Base-by-base conservation (phyloP, 345 rosid genomes). In the Hibiscus mutabilis region DNA sequence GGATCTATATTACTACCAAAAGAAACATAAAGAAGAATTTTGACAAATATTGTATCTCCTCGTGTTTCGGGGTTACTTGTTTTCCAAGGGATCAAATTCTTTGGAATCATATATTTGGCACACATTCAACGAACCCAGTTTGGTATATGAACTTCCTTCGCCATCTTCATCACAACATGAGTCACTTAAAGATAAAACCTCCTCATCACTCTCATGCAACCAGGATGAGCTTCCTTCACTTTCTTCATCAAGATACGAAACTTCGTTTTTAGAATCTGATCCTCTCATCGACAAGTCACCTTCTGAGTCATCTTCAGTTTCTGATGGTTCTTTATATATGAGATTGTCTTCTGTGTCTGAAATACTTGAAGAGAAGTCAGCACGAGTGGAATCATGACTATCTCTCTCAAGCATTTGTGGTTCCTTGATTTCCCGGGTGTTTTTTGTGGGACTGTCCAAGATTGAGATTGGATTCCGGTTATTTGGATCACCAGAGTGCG, bases 401-500 rank as follows among this genome's bases (percentile, higher is more conserved):
- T 70, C 69, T 47, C 53, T 79, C 74, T 68, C 37, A 24, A 19
- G 44, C 72, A 65, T 69, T 71, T 40, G 24, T 33, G 74, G 72
- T 74, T 49, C 72, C 73, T 2, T 27, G 83, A 81, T 74, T 75
- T 21, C 84, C 46, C 49, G 73, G 8, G 74, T 57, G 66, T 74
- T 70, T 53, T 79, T 63, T 0, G 42, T 66, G 16, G 84, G 73
- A 65, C 60, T 46, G 65, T 88, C 91, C 80, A 85, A 73, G 67
- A 84, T 76, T 47, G 88, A 82, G 46, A 82, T 71, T 37, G 91
- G 92, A 79, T 78, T 84, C 73, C 87, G 79, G 40, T 83, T 51
- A 66, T 73, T 85, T 22, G 92, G 89, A 76, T 86, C 86, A 65
- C 89, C 93, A 95, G 59, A 90, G 94, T 72, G 93, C 85, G 18